Conservation (phyloP, 2,329 filamentous ascomycete genomes). For the Ophiosphaerella herpotricha region DNA sequence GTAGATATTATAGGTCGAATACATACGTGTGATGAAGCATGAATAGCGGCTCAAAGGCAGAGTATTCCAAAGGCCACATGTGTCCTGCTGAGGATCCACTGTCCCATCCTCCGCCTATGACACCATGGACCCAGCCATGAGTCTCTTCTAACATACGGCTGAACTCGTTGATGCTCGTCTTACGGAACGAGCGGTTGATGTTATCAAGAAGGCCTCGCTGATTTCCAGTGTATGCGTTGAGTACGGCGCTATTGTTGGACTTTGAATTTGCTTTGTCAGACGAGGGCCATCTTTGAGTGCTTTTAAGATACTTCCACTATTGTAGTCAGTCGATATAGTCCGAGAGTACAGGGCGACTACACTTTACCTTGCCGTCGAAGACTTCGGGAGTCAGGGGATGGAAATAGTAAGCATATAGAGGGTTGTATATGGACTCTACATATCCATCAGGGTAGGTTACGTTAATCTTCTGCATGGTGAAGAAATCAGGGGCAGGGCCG, state of each 20-base stretch:
- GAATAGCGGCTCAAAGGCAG: constrained; percentile 74
- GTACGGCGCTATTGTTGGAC: constrained; percentile 15
- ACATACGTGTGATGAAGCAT: constrained; percentile 47
- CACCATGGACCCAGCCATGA: constrained; percentile 36
- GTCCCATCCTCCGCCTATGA: constrained; percentile 52
- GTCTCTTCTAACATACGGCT: constrained; percentile 34
- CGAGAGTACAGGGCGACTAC: no score
- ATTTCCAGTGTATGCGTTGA: constrained; percentile 6
- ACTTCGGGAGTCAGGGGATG: constrained; percentile 24
- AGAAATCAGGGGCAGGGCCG: constrained; percentile 30
- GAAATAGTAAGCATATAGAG: constrained; percentile 36
- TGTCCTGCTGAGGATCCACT: constrained; percentile 56
- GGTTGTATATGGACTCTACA: constrained; percentile 27
- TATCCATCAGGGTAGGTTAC: constrained; percentile 24
- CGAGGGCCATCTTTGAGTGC: constrained; percentile 40
- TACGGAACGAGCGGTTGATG: constrained; percentile 13
- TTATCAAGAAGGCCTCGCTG: constrained; percentile 16
- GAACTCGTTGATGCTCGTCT: constrained; percentile 37
- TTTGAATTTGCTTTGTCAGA: constrained; percentile 18
- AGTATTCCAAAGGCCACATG: constrained; percentile 72
- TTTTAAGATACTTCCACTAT: constrained; percentile 30
- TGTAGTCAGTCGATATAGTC: background rate
- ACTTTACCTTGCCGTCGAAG: constrained; percentile 29
- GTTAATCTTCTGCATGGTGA: constrained; percentile 19
- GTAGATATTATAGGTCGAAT: no score